A percentile compares a stretch with the other conserved stretches of the same genome.
phyloP scores from a whole-genome alignment of 2,329 filamentous ascomycete genomes.

The Xylaria sp. region DNA sequence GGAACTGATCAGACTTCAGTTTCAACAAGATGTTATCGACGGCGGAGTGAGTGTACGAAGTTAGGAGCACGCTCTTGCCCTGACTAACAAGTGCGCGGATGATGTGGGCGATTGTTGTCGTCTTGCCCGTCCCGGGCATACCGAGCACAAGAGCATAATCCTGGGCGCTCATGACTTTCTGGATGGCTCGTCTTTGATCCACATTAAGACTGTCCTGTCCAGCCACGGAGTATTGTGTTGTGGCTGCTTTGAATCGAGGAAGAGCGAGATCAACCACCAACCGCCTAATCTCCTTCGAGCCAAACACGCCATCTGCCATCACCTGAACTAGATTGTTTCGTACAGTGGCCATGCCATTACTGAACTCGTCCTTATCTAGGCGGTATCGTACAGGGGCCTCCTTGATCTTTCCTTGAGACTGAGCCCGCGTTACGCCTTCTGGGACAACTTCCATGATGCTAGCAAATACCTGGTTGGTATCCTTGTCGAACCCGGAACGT shows the following conservation, averaged over 20 bases:
- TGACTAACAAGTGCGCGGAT: conserved; percentile 89
- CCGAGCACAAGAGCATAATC: conserved; percentile 98
- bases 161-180: conserved; percentile 94
- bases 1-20: conserved; percentile 80
- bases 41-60: conserved; percentile 96
- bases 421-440: conserved; percentile 63
- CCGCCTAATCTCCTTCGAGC: conserved; percentile 76
- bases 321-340: conserved; percentile 93
- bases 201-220: conserved; percentile 79
- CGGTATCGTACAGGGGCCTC: conserved; percentile 76
- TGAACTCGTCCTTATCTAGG: conserved; percentile 97
- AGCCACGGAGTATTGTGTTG: conserved; percentile 72
- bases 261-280: conserved; percentile 81
- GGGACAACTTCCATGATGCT: conserved; percentile 88
- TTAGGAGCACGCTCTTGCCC: conserved; percentile 91
- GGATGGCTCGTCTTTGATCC: conserved; percentile 86
- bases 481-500: conserved; percentile 78
- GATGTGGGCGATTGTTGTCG: conserved; percentile 97
- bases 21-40: conserved; percentile 98
- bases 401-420: conserved; percentile 63
- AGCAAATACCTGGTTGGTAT: conserved; percentile 83
- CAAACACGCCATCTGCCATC: conserved; percentile 82
- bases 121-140: conserved; percentile 98
- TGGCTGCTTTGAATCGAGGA: conserved; percentile 76
- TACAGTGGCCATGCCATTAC: conserved; percentile 94